Conservation (phyloP, 352 stramenopile species). For the Bremia lactucae region DNA sequence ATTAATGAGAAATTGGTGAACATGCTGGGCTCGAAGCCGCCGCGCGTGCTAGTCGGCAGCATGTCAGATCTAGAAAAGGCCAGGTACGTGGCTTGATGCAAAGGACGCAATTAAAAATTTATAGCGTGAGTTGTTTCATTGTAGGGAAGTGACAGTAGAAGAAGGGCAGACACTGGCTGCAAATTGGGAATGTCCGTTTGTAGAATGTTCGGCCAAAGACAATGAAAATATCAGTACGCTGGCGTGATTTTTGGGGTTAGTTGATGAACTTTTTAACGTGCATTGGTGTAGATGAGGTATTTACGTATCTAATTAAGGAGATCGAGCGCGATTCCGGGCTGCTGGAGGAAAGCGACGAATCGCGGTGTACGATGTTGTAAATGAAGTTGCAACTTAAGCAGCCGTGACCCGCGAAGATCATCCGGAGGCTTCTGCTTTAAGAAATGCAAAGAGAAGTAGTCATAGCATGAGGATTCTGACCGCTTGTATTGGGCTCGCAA, state of each 20-base stretch:
- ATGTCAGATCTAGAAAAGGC: conserved; percentile 91
- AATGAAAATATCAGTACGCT: conserved; percentile 86
- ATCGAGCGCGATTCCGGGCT: conserved; percentile 84
- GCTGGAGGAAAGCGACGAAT: conserved; percentile 70
- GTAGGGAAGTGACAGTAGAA: conserved; percentile 67
- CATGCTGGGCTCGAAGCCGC: conserved; percentile 87
- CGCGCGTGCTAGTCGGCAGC: conserved; percentile 90
- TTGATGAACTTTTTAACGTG: too few species aligned
- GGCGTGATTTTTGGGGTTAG: too few species aligned
- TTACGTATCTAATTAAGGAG: conserved; percentile 86
- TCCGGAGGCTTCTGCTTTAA: too few species aligned
- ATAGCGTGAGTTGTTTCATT: conserved; percentile 4
- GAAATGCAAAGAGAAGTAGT: too few species aligned
- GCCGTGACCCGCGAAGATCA: too few species aligned
- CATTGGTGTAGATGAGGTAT: conserved; percentile 58
- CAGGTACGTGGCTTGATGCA: conserved; percentile 34
- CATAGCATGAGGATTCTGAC: too few species aligned
- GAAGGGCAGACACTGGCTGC: conserved; percentile 85
- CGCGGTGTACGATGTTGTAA: conserved; percentile 75
- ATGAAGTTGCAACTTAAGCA: conserved; percentile 7
- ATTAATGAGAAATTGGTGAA: conserved; percentile 94
- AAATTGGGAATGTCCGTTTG: conserved; percentile 88
- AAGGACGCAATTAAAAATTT: not conserved
- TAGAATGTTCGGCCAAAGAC: conserved; percentile 91
- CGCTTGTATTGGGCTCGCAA: too few species aligned